Evolutionary conservation across 208 protist genomes (phyloP), one percentile per base, ranked within the genome.

Genomic region (Wallacemonas sp.): DNA sequence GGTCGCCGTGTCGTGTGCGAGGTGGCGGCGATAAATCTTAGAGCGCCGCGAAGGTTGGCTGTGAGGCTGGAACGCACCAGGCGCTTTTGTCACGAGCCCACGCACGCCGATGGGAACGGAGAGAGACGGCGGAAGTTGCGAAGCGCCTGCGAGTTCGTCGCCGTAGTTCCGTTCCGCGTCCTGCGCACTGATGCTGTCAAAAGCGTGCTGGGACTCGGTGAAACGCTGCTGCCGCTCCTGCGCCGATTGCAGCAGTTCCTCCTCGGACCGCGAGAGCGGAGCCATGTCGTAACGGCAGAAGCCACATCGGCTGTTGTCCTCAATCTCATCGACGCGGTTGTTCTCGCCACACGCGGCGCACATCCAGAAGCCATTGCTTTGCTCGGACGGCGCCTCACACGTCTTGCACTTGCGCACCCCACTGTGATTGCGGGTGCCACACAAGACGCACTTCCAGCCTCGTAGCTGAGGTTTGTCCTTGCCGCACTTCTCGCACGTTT

Each of bases 251-350:
- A 87, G n/a, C 48, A 77, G 55, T 29, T 84, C 78, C 62, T 86
- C 69, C 55, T 88, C 83, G 16, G 73, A 79, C 30, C 62, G 61
- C 23, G 74, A 78, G 14, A 81, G 74, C 0, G 90, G 90, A 0
- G 90, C 90, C 90, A 96, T 96, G 65, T 96, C 85, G 63, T 96
- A 96, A 19, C 76, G 70, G 67, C 90, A 96, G 58, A 85, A 89
- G 1, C 90, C 90, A 65, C 90, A 96, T 0, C 79, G 58, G 60
- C 90, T 93, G 70, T 96, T 96, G 66, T 91, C 85, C 48, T 93
- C 85, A 14, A 96, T 46, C 30, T 91, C 87, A 65, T 96, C 90
- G 29, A 93, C 68, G 23, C 83, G 82, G 69, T 96, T 96, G 75
- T 93, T 96, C 72, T 93, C 81, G n/a, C 78, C 68, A 66, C 90